Conservation (phyloP, 805 yeast genomes). For the Saturnispora besseyi region DNA sequence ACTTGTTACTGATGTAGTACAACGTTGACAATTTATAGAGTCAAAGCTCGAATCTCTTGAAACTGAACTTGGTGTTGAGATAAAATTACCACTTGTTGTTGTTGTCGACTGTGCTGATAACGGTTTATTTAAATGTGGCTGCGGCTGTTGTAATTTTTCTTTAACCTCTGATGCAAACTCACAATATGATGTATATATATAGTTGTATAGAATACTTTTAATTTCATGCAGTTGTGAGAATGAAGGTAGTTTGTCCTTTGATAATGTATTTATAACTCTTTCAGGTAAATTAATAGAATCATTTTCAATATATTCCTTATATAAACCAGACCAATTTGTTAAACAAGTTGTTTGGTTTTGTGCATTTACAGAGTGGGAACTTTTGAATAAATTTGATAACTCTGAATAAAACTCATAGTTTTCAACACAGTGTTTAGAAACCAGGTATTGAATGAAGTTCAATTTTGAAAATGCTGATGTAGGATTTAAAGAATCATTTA, state of each 20-base stretch:
- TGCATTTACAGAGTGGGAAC: constrained; percentile 10
- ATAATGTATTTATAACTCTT: constrained; percentile 16
- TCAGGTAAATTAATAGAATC: constrained; percentile 29
- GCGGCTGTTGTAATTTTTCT: background rate
- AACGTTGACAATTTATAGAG: background rate
- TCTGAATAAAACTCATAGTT: constrained; percentile 28
- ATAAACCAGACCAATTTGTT: constrained; percentile 21
- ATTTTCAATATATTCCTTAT: constrained; percentile 22
- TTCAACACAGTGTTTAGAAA: constrained; percentile 28
- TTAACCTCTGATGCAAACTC: constrained; percentile 21
- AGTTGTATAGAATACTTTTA: constrained; percentile 18
- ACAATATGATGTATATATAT: constrained; percentile 23
- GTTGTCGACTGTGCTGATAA: background rate
- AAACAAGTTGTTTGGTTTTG: background rate
- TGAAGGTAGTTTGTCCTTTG: constrained; percentile 17
- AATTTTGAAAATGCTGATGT: constrained; percentile 19
- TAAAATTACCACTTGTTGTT: too few species aligned
- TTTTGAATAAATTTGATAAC: constrained; percentile 16
- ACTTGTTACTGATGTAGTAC: background rate
- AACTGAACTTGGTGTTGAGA: background rate
- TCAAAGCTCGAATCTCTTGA: background rate
- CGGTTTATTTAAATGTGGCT: background rate
- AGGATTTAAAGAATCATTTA: constrained; percentile 20
- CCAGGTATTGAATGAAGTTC: constrained; percentile 23
- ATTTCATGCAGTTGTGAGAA: constrained; percentile 14